Evolutionary conservation across 208 protist species (phyloP).

Genomic region (Herpetomonas tarakana): DNA sequence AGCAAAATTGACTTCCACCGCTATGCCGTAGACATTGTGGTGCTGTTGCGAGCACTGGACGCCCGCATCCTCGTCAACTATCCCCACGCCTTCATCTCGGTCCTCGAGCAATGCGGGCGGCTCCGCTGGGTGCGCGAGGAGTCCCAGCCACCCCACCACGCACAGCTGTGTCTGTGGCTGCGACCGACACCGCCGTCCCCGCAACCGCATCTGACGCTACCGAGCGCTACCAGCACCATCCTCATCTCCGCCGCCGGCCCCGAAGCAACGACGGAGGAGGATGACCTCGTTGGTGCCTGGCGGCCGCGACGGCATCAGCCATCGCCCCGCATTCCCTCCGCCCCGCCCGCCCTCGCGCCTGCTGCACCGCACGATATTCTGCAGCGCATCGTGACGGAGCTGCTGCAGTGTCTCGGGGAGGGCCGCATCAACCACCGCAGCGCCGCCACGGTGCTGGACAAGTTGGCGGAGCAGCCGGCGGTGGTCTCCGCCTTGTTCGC

Average conservation of each 20-base stretch:
- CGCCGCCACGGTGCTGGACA: constrained; percentile 10
- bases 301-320: too few species aligned
- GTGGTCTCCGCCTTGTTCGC: constrained; percentile 4
- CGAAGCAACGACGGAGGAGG: background rate
- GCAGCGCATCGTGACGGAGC: constrained; percentile 4
- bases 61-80: background rate
- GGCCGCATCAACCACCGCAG: constrained; percentile 3
- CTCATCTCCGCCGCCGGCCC: background rate
- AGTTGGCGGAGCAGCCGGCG: constrained; percentile 6
- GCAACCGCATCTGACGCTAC: background rate
- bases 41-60: background rate
- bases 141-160: background rate
- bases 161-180: background rate
- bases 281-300: too few species aligned
- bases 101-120: background rate
- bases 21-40: background rate
- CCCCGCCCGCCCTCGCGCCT: background rate
- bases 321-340: too few species aligned
- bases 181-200: background rate
- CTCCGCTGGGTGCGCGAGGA: background rate
- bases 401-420: background rate
- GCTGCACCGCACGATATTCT: background rate
- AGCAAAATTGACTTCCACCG: background rate
- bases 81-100: background rate
- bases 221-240: background rate